Percentiles rank a stretch among this genome's conserved stretches.
Evolutionary conservation across 2,329 filamentous ascomycete genomes (phyloP).

Genomic region (Penicillium sp.): DNA sequence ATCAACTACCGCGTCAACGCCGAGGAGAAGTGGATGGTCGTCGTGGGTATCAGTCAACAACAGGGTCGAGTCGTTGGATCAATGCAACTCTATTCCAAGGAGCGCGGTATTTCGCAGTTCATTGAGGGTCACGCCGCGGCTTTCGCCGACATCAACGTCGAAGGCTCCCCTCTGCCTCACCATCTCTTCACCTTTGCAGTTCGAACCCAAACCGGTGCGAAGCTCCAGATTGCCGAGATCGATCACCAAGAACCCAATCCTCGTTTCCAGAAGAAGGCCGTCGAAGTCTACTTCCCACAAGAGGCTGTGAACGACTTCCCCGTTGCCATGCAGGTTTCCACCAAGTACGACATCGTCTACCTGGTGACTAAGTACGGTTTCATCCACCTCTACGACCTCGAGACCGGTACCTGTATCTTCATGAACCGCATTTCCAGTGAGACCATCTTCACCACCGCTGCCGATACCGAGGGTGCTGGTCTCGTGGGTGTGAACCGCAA

Average conservation of each 20-base stretch:
- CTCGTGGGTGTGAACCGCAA: constrained; percentile 95
- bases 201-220: constrained; percentile 79
- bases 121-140: constrained; percentile 96
- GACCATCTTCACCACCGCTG: constrained; percentile 92
- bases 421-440: constrained; percentile 99
- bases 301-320: constrained; percentile 97
- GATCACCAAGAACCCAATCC: constrained; percentile 88
- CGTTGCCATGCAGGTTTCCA: constrained; percentile 93
- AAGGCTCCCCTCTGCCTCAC: constrained; percentile 82
- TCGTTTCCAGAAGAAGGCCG: constrained; percentile 86
- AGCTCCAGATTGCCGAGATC: constrained; percentile 96
- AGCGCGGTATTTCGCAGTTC: constrained; percentile 92
- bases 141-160: constrained; percentile 82
- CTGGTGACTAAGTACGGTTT: constrained; percentile 98
- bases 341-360: constrained; percentile 94
- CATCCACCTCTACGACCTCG: constrained; percentile 96
- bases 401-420: constrained; percentile 92
- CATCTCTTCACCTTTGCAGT: constrained; percentile 97
- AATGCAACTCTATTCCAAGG: constrained; percentile 95
- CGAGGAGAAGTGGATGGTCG: constrained; percentile 97
- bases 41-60: constrained; percentile 91
- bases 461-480: constrained; percentile 76
- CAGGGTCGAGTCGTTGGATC: constrained; percentile 89
- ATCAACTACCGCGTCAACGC: constrained; percentile 98
- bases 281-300: constrained; percentile 94